Base-by-base conservation (phyloP, 108 stramenopile species). In the Cylindrotheca closterium region DNA sequence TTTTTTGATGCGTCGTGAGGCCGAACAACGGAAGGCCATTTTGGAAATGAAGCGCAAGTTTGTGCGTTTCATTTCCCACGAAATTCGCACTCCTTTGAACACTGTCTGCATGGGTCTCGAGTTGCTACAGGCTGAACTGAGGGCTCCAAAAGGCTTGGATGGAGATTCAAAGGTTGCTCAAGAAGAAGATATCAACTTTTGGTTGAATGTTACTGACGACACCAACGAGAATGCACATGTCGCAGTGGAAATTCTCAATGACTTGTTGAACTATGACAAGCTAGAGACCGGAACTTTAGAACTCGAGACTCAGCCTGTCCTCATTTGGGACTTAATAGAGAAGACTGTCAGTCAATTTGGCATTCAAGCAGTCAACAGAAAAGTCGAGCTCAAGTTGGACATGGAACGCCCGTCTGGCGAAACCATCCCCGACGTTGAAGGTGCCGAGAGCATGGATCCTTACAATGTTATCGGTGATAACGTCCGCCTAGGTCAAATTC, bases 201-300 rank as follows among this genome's bases (percentile, higher is more conserved):
- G 32, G 62, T 30, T 54, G 4, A 21, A 27, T 48, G 21, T 73
- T 1, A 64, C 63, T 1, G 33, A 62, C 12, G 72, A 79, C 5
- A 57, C 72, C 12, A 50, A 61, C 19, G 67, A 61, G 4, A 79
- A 69, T 22, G 47, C 72, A 4, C 30, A 57, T 4, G 63, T 32
- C 50, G 66, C 77, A 8, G 68, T 79, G 8, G 50, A 28, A 15
- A 55, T 79, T 0, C 51, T 79, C 22, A 73, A 74, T 31, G 77
- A 79, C 24, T 47, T 79, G 32, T 29, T 79, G 32, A 73, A 79
- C 55, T 79, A 79, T 33, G 77, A 79, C 62, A 79, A 79, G 55
- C 29, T 79, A 4, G 72, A 79, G 47, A 51, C 45, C n/a, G 68
- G 72, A 51, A 65, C 48, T 2, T 60, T 79, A 18, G 28, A 55